These are phyloP conservation scores for Candida sojae DNA, from an alignment of 1,139 yeast genomes.

Conservation along the genomic window DNA sequence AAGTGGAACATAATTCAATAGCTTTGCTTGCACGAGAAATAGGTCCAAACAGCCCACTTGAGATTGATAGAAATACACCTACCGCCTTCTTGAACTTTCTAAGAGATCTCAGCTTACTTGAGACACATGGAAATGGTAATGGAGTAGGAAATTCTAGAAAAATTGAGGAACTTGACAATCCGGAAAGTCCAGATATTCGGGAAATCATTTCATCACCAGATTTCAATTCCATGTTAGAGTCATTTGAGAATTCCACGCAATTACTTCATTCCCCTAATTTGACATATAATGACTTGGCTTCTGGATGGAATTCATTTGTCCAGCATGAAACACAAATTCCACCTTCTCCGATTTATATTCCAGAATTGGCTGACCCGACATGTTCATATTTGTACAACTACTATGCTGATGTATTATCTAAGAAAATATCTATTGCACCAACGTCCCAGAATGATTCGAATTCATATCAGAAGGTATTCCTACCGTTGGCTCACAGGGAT, in stretches of 20 bases:
- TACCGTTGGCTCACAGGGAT: slow-evolving; percentile 75
- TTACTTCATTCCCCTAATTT: neutral
- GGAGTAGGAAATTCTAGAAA: slow-evolving; percentile 2
- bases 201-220: slow-evolving; percentile 12
- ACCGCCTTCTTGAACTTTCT: slow-evolving; percentile 21
- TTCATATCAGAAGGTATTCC: slow-evolving; percentile 69
- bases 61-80: slow-evolving; percentile 17
- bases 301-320: slow-evolving; percentile 20
- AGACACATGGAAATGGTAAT: slow-evolving; percentile 3
- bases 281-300: slow-evolving; percentile 17
- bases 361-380: slow-evolving; percentile 20
- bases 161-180: slow-evolving; percentile 9
- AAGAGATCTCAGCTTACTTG: slow-evolving; percentile 18
- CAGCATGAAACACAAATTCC: slow-evolving; percentile 18
- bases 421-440: slow-evolving; percentile 66
- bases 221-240: slow-evolving; percentile 11
- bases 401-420: slow-evolving; percentile 61
- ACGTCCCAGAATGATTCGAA: slow-evolving; percentile 54
- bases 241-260: slow-evolving; percentile 9
- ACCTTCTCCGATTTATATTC: slow-evolving; percentile 18
- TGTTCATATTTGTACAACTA: slow-evolving; percentile 55
- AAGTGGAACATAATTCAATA: neutral
- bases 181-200: slow-evolving; percentile 7
- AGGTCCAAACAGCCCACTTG: neutral
- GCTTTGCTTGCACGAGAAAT: neutral